Conservation (phyloP, 768 basidiomycete genomes). For the Myochromella boudieri region DNA sequence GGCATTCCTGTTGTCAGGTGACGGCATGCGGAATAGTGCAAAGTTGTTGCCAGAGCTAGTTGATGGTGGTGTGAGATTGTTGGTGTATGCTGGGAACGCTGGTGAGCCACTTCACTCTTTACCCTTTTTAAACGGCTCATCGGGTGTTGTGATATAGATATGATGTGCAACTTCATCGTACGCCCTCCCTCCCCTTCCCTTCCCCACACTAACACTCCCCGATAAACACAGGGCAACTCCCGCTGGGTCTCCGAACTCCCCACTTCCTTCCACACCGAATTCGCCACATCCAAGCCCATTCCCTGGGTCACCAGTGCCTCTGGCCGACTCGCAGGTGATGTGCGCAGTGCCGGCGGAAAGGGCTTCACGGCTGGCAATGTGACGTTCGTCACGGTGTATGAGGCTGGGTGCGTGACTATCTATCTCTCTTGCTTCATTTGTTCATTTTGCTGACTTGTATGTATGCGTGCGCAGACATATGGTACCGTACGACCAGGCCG, state of each 20-base stretch:
- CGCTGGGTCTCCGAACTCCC: slow-evolving; percentile 70
- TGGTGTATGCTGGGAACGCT: slow-evolving; percentile 90
- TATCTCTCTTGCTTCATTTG: neutral
- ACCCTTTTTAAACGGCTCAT: too few relatives aligned
- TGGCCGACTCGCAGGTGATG: slow-evolving; percentile 62
- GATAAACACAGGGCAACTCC: slow-evolving; percentile 60
- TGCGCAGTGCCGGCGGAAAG: slow-evolving; percentile 66
- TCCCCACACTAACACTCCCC: neutral
- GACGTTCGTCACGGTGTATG: slow-evolving; percentile 74
- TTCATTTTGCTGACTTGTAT: slow-evolving; percentile 2
- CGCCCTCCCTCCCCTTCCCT: slow-evolving; percentile 15
- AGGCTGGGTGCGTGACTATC: slow-evolving; percentile 66
- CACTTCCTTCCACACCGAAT: slow-evolving; percentile 62
- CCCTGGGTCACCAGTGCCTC: slow-evolving; percentile 57
- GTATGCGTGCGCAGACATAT: slow-evolving; percentile 59
- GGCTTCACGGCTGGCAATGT: slow-evolving; percentile 77
- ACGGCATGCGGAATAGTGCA: slow-evolving; percentile 83
- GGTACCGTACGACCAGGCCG: slow-evolving; percentile 90
- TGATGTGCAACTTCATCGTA: slow-evolving; percentile 87
- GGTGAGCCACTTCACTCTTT: slow-evolving; percentile 54
- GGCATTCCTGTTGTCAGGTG: slow-evolving; percentile 80
- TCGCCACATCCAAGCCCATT: slow-evolving; percentile 42
- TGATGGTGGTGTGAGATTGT: slow-evolving; percentile 75
- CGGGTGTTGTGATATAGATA: slow-evolving; percentile 47
- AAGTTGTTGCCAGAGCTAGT: slow-evolving; percentile 77